Evolutionary conservation across 2,329 filamentous ascomycete genomes (phyloP), one percentile per base, ranked within the genome.

Genomic region (Aspergillus fumigatus): DNA sequence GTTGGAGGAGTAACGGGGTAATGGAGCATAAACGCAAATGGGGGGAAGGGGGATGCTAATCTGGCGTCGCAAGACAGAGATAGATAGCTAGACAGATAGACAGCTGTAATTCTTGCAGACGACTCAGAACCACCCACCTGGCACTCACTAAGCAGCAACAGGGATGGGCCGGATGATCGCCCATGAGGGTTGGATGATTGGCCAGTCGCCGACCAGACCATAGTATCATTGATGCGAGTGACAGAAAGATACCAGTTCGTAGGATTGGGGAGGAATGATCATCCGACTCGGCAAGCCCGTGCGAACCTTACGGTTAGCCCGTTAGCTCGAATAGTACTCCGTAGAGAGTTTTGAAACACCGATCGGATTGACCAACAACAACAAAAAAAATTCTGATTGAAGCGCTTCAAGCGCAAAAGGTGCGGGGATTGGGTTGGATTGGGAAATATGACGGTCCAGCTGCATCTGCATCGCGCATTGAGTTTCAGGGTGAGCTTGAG

Each of bases 401-500:
- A 56, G 56, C 59, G 59, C 59, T 59, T 41, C 49, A 60, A 59
- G 59, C 59, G 59, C 54, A 43, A 17, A 45, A 48, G 52, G 50
- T 56, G 32, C 45, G 38, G 52, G 21, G 40, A 40, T 47, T 14
- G 14, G 26, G 21, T 9, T 17, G 21, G 45, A 40, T 47, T 14
- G 14, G 19, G 27, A 19, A 35, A 35, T 35, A 47, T 25, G 21
- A 47, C n/a, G 26, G 14, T 14, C 43, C 43, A 26, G 43, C 21
- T 23, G n/a, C 19, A 6, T 21, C 25, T 25, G 25, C 25, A 26
- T 26, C 25, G 25, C 10, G 23, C 11, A 14, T 7, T 14, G 11
- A 47, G 21, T 25, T 23, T 25, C 25, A 7, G 43, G 1, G 21
- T 45, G 10, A 17, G 41, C 7, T 21, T 11, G 21, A 45, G 43